phyloP scores from a whole-genome alignment of 306 rosid species.

The apple (Malus domestica) region DNA sequence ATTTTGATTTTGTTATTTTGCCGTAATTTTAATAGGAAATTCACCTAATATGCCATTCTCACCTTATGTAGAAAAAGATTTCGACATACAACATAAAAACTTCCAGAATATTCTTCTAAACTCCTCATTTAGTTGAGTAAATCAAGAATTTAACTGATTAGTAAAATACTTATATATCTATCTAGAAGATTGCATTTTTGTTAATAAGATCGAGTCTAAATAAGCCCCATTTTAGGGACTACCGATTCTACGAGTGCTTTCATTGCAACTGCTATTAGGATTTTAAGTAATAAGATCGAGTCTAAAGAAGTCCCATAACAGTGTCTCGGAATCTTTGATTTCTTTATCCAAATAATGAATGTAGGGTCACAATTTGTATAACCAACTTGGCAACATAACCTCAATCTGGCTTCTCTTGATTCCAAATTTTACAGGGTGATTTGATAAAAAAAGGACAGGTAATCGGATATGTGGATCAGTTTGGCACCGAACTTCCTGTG shows the following conservation, averaged over 20 bases:
- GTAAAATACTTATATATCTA: not conserved
- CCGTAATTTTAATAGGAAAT: not conserved
- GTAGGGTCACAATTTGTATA: not conserved
- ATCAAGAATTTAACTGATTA: not conserved
- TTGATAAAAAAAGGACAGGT: constrained; percentile 84
- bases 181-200: not conserved
- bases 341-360: constrained; percentile 5
- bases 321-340: constrained; percentile 8
- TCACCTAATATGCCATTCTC: not conserved
- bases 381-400: constrained; percentile 1
- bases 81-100: not conserved
- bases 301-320: not conserved
- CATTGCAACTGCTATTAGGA: not conserved
- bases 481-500: constrained; percentile 77
- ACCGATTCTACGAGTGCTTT: not conserved
- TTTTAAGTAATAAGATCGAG: not conserved
- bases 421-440: constrained; percentile 58
- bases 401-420: constrained; percentile 13
- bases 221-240: not conserved
- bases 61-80: not conserved
- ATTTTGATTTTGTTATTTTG: not conserved
- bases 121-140: not conserved
- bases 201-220: not conserved
- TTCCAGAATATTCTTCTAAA: not conserved
- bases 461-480: constrained; percentile 86